Evolutionary conservation across 805 yeast genomes (phyloP), one percentile per base, ranked within the genome.

Genomic region (Saturnispora ahearnii): DNA sequence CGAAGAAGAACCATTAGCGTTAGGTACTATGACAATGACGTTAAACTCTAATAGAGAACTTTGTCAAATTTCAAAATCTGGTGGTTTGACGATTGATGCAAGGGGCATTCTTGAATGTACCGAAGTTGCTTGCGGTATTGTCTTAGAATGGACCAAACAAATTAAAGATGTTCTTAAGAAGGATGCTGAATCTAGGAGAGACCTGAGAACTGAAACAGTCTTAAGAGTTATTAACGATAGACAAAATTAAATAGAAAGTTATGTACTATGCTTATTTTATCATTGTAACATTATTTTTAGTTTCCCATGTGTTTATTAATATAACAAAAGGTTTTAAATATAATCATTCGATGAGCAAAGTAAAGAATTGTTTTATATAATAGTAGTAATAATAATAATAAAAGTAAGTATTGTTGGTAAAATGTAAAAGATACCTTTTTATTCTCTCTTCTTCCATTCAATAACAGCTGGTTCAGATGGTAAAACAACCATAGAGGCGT

Each of bases 401-500:
- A 36, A 36, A 36, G 40, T 33, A 33, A 33, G 37, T 8, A 36
- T 34, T n/a, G 40, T 36, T 13, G 24, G 13, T 36, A 12, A 11
- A 33, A 30, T 24, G n/a, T 24, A 12, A 18, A 18, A 38, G 18
- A 4, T 11, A 11, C 11, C 13, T 8, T 12, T 11, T 38, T 38
- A 38, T 41, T 55, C 45, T 76, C 91, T 81, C 69, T 77, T 80
- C 65, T 81, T 84, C 88, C 89, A 85, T 41, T 67, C 62, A 52
- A 85, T 78, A 50, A 73, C 71, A 36, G 91, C 87, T 44, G 96
- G 96, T 47, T 76, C 80, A 58, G 72, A 64, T 46, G 99, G 98
- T 62, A 91, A 77, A 22, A 96, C 87, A 48, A 91, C 96, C 99
- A 91, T 91, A 47, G 90, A 81, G 57, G 84, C 80, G 69, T 79